Percentiles rank a stretch among this genome's conserved stretches.
phyloP scores from a whole-genome alignment of 2,329 filamentous ascomycete species.

The Beauveria caledonica region DNA sequence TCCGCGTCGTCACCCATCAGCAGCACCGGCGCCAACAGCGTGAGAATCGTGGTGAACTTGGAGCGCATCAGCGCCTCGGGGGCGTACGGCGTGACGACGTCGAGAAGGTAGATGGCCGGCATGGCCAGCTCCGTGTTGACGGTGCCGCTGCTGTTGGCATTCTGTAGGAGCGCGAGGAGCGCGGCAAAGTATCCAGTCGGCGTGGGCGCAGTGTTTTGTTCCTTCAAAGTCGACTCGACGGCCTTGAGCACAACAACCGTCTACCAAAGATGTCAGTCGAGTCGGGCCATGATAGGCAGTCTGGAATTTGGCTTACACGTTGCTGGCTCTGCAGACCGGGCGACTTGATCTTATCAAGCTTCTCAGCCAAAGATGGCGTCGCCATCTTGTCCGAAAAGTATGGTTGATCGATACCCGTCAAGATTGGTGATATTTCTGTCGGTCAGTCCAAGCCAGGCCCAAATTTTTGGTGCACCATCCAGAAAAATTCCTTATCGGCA shows the following conservation, averaged over 20 bases:
- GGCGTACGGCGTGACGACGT: slow-evolving; percentile 78
- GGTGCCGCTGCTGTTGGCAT: slow-evolving; percentile 60
- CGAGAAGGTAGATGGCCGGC: slow-evolving; percentile 90
- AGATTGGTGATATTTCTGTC: background rate
- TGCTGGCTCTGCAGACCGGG: slow-evolving; percentile 94
- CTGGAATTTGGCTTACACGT: slow-evolving; percentile 53
- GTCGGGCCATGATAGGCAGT: background rate
- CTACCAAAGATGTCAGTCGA: slow-evolving; percentile 11
- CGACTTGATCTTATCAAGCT: slow-evolving; percentile 93
- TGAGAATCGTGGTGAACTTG: slow-evolving; percentile 91
- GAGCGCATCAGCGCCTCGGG: slow-evolving; percentile 81
- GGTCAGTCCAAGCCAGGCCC: background rate
- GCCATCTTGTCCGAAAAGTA: slow-evolving; percentile 33
- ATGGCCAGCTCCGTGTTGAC: slow-evolving; percentile 76
- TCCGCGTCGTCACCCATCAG: slow-evolving; percentile 72
- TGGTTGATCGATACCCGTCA: slow-evolving; percentile 1
- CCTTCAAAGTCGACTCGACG: slow-evolving; percentile 85
- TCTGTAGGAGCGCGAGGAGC: slow-evolving; percentile 77
- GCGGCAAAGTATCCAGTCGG: slow-evolving; percentile 93
- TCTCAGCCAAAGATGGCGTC: slow-evolving; percentile 62
- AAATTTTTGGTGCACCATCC: slow-evolving; percentile 12
- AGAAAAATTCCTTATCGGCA: slow-evolving; percentile 19
- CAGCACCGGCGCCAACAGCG: slow-evolving; percentile 75
- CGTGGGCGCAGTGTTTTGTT: slow-evolving; percentile 75
- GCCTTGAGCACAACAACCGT: slow-evolving; percentile 72